Base-by-base conservation (phyloP, 2,329 filamentous ascomycete species). In the Calonectria hongkongensis region DNA sequence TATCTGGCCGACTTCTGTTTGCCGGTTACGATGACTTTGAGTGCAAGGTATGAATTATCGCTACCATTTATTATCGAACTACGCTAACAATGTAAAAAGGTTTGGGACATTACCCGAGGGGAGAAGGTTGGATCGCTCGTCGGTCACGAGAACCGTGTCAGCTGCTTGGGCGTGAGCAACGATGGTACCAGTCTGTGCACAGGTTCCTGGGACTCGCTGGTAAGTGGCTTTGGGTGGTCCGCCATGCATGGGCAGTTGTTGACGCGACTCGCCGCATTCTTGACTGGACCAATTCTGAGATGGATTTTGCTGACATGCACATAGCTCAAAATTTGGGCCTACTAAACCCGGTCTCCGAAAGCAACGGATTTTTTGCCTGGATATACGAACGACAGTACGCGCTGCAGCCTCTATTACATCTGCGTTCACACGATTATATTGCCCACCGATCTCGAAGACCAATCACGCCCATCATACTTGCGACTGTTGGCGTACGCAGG, bases 161-260 rank as follows among this genome's bases (percentile, higher is more conserved):
- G 96, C 91, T 99, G 97, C 87, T 88, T 99, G 83, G 97, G 97
- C 78, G 97, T 99, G 80, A 98, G 96, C 90, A 98, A 98, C 85
- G 97, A 99, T 83, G 97, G 96, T 75, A 98, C 98, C 88, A 98
- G 96, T 89, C 90, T 99, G 88, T 98, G 97, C 91, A 99, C 97
- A 82, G 97, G 97, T 85, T 99, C 97, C 79, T 99, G 97, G 97
- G 97, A 99, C 88, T 98, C 97, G 82, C 91, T 98, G 89, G 97
- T 98, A 91, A 88, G 95, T 90, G 69, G 21, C 41, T 50, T 18
- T 30, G 30, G 21, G 13, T 16, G 9, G n/a, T 18, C 4, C 1
- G 41, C 28, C 27, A 15, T 21, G 16, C 41, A 41, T 18, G 18
- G n/a, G 15, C 18, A 41, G 36, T n/a, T 28, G 3, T 27, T 15